Evolutionary conservation across 2,329 filamentous ascomycete species (phyloP).

Genomic region (Paecilomyces sp.): DNA sequence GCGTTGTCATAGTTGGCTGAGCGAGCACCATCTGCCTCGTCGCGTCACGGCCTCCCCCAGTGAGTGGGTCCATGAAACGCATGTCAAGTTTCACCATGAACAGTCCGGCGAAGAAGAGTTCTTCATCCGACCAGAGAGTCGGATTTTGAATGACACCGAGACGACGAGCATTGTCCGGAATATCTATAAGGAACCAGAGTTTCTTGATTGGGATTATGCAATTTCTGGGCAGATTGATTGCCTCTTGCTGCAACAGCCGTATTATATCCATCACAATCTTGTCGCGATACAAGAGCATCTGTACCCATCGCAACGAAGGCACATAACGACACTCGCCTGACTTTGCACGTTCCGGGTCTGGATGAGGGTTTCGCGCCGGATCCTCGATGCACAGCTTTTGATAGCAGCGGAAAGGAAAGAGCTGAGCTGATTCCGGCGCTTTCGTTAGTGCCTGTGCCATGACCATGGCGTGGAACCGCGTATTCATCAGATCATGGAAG

Average conservation of each 20-base stretch:
- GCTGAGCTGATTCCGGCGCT: constrained; percentile 48
- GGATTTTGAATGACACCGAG: constrained; percentile 47
- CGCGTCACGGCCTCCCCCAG: constrained; percentile 43
- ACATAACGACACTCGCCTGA: constrained; percentile 41
- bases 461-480: constrained; percentile 53
- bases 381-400: constrained; percentile 51
- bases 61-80: constrained; percentile 58
- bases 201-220: constrained; percentile 51
- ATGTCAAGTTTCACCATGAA: constrained; percentile 68
- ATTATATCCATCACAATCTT: constrained; percentile 55
- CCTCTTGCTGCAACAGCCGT: constrained; percentile 51
- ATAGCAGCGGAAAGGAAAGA: constrained; percentile 60
- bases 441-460: constrained; percentile 47
- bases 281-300: constrained; percentile 57
- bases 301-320: constrained; percentile 60
- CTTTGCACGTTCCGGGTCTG: constrained; percentile 28
- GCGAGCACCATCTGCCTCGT: constrained; percentile 55
- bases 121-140: constrained; percentile 49
- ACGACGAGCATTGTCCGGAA: constrained; percentile 51
- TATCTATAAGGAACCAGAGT: constrained; percentile 67
- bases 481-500: constrained; percentile 56
- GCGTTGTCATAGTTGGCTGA: constrained; percentile 48
- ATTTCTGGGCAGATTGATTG: constrained; percentile 48
- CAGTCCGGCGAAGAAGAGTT: constrained; percentile 56
- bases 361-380: constrained; percentile 40